These are phyloP conservation scores for Linnemannia zychae DNA, from an alignment of 192 early-diverging fungal species.

Conservation along the genomic window DNA sequence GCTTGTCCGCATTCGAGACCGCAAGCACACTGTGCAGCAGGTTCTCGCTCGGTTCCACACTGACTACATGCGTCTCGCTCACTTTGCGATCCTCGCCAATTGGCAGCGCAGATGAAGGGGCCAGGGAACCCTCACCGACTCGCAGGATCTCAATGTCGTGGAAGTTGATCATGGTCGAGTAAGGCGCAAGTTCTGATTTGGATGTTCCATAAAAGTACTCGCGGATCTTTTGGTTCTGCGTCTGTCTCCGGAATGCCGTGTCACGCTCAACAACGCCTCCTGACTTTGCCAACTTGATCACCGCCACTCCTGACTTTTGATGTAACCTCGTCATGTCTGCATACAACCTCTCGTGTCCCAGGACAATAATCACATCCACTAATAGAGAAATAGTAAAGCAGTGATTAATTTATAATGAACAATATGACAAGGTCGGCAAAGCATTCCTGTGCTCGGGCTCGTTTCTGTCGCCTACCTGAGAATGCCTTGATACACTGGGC, in stretches of 20 bases:
- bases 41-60: conserved; percentile 84
- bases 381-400: not conserved
- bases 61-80: conserved; percentile 84
- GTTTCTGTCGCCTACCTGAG: conserved; percentile 60
- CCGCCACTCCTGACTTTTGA: conserved; percentile 65
- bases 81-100: conserved; percentile 85
- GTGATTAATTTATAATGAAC: not conserved
- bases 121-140: conserved; percentile 82
- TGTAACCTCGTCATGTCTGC: conserved; percentile 79
- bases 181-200: conserved; percentile 84
- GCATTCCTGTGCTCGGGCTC: not conserved
- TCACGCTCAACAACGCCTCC: conserved; percentile 96
- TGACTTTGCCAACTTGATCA: conserved; percentile 92
- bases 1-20: conserved; percentile 76
- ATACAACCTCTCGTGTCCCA: conserved; percentile 96
- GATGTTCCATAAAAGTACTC: conserved; percentile 97
- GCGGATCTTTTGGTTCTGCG: conserved; percentile 80
- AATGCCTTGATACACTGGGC: conserved; percentile 80
- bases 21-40: conserved; percentile 90
- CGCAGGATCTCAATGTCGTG: conserved; percentile 82
- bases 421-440: not conserved
- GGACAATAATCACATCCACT: conserved; percentile 88
- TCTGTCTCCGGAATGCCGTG: conserved; percentile 73
- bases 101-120: conserved; percentile 93
- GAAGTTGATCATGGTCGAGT: conserved; percentile 84